A percentile compares a stretch with the other conserved stretches of the same genome.
These are phyloP conservation scores for Lithocarpus polystachyus DNA, from an alignment of 306 rosid species.

Conservation along the genomic window DNA sequence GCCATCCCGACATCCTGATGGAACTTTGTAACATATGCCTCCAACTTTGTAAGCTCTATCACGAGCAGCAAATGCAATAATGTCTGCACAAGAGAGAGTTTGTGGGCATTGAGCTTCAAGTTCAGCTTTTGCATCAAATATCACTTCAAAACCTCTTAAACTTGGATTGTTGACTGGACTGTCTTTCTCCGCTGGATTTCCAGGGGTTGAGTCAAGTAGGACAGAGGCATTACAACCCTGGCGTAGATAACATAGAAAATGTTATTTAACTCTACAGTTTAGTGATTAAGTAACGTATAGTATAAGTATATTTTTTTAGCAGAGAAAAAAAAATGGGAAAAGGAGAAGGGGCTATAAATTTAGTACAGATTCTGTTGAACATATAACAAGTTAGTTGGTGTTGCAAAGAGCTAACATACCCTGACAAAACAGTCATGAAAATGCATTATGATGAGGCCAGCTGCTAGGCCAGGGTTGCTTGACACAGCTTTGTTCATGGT, in stretches of 20 bases:
- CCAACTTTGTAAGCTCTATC: no score
- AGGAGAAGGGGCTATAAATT: background rate
- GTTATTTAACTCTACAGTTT: no score
- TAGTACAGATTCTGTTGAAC: background rate
- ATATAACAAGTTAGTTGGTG: no score
- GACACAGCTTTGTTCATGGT: constrained; percentile 29
- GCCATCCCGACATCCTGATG: background rate
- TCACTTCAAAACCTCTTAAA: no score
- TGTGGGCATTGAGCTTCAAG: no score
- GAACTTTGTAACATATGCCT: no score
- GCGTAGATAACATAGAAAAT: background rate
- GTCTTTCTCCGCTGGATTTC: constrained; percentile 23
- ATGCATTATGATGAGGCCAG: constrained; percentile 41
- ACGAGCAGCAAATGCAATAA: no score
- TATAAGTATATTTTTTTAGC: no score
- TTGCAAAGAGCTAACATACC: constrained; percentile 8
- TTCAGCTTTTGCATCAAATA: no score
- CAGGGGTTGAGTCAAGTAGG: constrained; percentile 25
- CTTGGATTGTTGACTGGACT: background rate
- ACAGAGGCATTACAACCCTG: constrained; percentile 40
- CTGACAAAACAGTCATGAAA: constrained; percentile 48
- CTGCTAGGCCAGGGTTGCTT: constrained; percentile 28
- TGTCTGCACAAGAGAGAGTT: no score
- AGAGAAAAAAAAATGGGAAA: no score
- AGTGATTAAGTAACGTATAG: no score